Percentiles rank a stretch among this genome's conserved stretches.
Conservation (phyloP, 2,329 filamentous ascomycete species). For the Allantophomopsis cytisporea region DNA sequence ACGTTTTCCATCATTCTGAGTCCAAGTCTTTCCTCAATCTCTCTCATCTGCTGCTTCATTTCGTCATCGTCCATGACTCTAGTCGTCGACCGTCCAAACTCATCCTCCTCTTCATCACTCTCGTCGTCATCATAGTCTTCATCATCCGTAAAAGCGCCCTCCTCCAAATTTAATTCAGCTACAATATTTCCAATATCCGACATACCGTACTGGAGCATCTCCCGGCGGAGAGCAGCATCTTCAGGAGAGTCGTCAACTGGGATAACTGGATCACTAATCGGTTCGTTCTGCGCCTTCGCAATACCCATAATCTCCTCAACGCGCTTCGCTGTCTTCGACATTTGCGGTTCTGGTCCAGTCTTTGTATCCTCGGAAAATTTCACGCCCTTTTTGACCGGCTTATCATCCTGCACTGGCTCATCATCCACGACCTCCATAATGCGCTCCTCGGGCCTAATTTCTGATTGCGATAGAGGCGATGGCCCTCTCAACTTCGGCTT, state of each 20-base stretch:
- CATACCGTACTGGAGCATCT: constrained; percentile 86
- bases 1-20: constrained; percentile 40
- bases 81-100: constrained; percentile 61
- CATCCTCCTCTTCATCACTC: constrained; percentile 45
- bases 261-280: constrained; percentile 33
- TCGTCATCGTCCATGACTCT: constrained; percentile 62
- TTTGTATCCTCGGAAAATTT: constrained; percentile 51
- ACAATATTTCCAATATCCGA: constrained; percentile 85
- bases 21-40: constrained; percentile 65
- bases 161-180: constrained; percentile 77
- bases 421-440: background rate
- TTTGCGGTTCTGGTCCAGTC: constrained; percentile 15
- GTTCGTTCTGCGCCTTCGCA: constrained; percentile 37
- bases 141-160: constrained; percentile 44
- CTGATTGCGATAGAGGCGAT: too few relatives aligned
- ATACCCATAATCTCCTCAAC: constrained; percentile 42
- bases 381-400: constrained; percentile 38
- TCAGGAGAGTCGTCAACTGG: constrained; percentile 67
- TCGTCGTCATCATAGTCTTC: constrained; percentile 37
- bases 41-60: constrained; percentile 61
- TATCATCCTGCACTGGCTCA: constrained; percentile 6
- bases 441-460: background rate
- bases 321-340: constrained; percentile 17
- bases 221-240: constrained; percentile 64
- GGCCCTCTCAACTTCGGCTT: constrained; percentile 4